Evolutionary conservation across 192 early-diverging fungal species (phyloP).

Genomic region (Coemansia sp.): DNA sequence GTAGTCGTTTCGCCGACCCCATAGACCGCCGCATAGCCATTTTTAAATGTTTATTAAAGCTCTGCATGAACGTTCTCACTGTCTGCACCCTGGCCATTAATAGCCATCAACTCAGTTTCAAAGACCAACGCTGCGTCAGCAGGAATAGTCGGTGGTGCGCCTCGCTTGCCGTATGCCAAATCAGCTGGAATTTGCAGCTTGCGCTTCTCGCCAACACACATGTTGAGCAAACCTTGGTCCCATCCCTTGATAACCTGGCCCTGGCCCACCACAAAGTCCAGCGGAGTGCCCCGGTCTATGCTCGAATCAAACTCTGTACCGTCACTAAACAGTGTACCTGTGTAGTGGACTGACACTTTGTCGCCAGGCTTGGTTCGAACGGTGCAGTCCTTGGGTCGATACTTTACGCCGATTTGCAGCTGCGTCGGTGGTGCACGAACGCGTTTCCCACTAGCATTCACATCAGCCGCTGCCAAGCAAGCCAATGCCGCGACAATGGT

Average conservation of each 20-base stretch:
- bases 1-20: conserved; percentile 2
- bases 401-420: conserved; percentile 43
- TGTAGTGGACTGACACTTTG: conserved; percentile 66
- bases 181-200: conserved; percentile 76
- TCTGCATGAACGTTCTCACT: conserved; percentile 13
- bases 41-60: conserved; percentile 11
- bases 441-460: background rate
- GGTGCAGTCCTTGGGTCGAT: conserved; percentile 21
- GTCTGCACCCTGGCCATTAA: conserved; percentile 27
- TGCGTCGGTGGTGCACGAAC: conserved; percentile 19
- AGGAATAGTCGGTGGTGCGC: conserved; percentile 73
- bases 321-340: conserved; percentile 55
- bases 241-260: conserved; percentile 87
- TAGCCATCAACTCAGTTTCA: conserved; percentile 70
- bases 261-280: conserved; percentile 82
- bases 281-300: conserved; percentile 73
- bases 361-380: conserved; percentile 54
- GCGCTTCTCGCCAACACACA: conserved; percentile 86
- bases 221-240: conserved; percentile 82
- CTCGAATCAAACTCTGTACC: conserved; percentile 88
- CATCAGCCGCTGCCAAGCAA: background rate
- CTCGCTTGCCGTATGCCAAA: conserved; percentile 76
- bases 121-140: conserved; percentile 75
- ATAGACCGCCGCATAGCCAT: background rate
- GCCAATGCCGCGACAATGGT: background rate